These are phyloP conservation scores for Tolypocladium nubicola DNA, from an alignment of 2,329 filamentous ascomycete species.

Conservation along the genomic window DNA sequence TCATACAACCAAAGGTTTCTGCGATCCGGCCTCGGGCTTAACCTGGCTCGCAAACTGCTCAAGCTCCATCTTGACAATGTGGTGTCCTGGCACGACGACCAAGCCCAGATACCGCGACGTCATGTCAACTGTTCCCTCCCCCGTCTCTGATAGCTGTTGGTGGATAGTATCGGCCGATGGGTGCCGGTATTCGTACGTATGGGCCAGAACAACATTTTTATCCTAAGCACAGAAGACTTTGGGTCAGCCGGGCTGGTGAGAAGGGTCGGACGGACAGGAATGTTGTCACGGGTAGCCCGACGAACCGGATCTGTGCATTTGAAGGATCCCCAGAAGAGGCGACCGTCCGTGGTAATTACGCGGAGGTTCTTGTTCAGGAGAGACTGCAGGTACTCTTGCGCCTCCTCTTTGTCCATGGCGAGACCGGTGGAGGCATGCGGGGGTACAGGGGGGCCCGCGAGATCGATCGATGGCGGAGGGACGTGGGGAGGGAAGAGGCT, in stretches of 20 bases:
- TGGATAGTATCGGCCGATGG: constrained; percentile 43
- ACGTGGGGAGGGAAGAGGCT: not conserved
- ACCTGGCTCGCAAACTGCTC: constrained; percentile 60
- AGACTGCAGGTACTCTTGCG: constrained; percentile 46
- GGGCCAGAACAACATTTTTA: constrained; percentile 74
- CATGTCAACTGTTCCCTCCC: constrained; percentile 51
- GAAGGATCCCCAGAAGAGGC: constrained; percentile 82
- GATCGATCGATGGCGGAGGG: not conserved
- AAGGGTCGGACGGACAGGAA: not conserved
- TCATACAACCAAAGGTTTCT: not conserved
- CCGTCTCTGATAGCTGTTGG: constrained; percentile 20
- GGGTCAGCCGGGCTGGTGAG: not conserved
- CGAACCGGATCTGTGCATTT: constrained; percentile 88
- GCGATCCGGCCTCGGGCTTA: constrained; percentile 7
- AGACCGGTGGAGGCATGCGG: not conserved
- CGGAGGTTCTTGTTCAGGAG: constrained; percentile 72
- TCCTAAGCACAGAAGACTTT: constrained; percentile 43
- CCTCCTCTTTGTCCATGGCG: constrained; percentile 39
- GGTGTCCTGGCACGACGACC: constrained; percentile 77
- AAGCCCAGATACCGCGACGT: constrained; percentile 79
- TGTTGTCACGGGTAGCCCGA: constrained; percentile 9
- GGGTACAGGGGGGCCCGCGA: not conserved
- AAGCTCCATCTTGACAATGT: constrained; percentile 80
- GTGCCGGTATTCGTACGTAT: constrained; percentile 81
- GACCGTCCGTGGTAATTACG: constrained; percentile 68